These are phyloP conservation scores for Candida suzukii DNA, from an alignment of 805 yeast genomes.

Conservation along the genomic window DNA sequence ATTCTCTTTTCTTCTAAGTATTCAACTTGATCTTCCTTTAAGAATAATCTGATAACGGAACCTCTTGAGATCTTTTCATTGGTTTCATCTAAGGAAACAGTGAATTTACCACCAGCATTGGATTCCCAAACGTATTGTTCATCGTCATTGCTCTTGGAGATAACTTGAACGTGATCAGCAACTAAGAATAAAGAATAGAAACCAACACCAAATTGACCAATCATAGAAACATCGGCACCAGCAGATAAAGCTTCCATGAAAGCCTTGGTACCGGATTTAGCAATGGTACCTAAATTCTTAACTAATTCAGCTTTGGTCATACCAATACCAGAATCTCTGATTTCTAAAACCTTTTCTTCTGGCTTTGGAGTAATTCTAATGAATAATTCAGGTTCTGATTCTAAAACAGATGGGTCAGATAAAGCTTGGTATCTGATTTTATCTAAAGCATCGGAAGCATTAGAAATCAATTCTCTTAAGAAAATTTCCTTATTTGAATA, in stretches of 20 bases:
- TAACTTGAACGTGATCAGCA: slow-evolving; percentile 97
- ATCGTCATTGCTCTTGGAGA: slow-evolving; percentile 97
- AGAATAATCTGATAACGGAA: slow-evolving; percentile 88
- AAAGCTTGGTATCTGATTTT: slow-evolving; percentile 96
- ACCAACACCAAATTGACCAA: slow-evolving; percentile 99
- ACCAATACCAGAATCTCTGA: slow-evolving; percentile 99
- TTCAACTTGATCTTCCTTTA: slow-evolving; percentile 98
- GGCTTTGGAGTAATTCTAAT: slow-evolving; percentile 97
- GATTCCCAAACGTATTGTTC: slow-evolving; percentile 99
- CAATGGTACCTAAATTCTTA: slow-evolving; percentile 99
- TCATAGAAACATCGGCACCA: slow-evolving; percentile 99
- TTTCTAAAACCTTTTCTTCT: slow-evolving; percentile 88
- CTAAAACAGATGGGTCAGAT: slow-evolving; percentile 85
- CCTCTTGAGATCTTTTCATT: slow-evolving; percentile 92
- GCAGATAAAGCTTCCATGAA: slow-evolving; percentile 99
- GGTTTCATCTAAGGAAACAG: slow-evolving; percentile 83
- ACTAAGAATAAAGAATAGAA: slow-evolving; percentile 99
- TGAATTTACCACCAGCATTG: slow-evolving; percentile 99
- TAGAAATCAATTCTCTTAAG: slow-evolving; percentile 97
- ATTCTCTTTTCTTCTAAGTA: slow-evolving; percentile 99
- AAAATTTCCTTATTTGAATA: slow-evolving; percentile 99
- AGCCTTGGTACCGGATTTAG: slow-evolving; percentile 99
- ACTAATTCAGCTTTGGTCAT: slow-evolving; percentile 99
- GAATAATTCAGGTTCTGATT: slow-evolving; percentile 92
- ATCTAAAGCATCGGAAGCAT: slow-evolving; percentile 98